Evolutionary conservation across 2,329 filamentous ascomycete species (phyloP).

Genomic region (Pseudogymnoascus sp.): DNA sequence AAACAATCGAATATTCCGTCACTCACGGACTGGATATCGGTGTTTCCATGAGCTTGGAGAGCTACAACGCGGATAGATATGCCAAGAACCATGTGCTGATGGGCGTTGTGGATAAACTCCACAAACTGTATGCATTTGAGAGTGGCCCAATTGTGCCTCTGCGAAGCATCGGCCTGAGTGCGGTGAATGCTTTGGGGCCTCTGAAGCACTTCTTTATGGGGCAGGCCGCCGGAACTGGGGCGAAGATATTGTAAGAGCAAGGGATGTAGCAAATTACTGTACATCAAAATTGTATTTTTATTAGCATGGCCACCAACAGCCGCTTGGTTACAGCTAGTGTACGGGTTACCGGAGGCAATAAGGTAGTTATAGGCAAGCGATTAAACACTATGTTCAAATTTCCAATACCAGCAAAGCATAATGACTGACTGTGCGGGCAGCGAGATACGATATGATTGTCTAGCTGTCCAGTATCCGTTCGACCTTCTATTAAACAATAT

Average conservation of each 20-base stretch:
- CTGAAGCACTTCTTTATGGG: conserved; percentile 85
- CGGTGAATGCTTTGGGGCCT: conserved; percentile 65
- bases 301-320: neutral
- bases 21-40: conserved; percentile 83
- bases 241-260: conserved; percentile 33
- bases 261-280: neutral
- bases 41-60: conserved; percentile 65
- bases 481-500: neutral
- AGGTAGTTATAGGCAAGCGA: neutral
- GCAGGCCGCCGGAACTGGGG: conserved; percentile 49
- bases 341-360: neutral
- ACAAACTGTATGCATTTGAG: conserved; percentile 81
- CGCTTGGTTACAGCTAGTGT: neutral
- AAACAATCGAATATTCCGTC: conserved; percentile 67
- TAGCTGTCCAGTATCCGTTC: neutral
- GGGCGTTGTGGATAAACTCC: conserved; percentile 79
- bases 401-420: neutral
- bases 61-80: conserved; percentile 75
- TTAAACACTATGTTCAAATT: neutral
- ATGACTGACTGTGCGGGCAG: neutral
- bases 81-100: conserved; percentile 71
- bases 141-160: conserved; percentile 72
- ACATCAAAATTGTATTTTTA: conserved; percentile 3
- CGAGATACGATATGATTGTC: neutral
- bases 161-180: conserved; percentile 65